phyloP scores from a whole-genome alignment of 768 basidiomycete species.

The Amanita rubescens region DNA sequence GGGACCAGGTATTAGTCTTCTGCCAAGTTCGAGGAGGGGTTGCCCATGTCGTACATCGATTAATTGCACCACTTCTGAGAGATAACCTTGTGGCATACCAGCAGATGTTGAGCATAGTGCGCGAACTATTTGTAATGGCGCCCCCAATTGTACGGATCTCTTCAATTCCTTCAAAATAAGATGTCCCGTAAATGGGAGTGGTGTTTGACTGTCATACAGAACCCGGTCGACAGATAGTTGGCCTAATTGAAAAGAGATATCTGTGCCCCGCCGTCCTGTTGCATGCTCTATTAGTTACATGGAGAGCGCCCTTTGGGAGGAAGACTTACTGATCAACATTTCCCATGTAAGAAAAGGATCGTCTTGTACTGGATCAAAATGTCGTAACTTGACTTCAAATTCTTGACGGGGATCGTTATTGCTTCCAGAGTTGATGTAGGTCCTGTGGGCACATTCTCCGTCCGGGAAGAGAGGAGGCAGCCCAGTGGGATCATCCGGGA shows the following conservation, averaged over 20 bases:
- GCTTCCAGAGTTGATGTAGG: background rate
- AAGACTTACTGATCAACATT: slow-evolving; percentile 2
- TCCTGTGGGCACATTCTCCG: background rate
- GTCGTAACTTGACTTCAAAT: slow-evolving; percentile 4
- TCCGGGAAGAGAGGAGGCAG: background rate
- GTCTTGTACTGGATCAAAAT: background rate
- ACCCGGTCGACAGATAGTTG: background rate
- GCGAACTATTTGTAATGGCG: background rate
- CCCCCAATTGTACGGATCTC: background rate
- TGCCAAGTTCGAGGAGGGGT: no score
- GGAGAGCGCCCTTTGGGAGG: background rate
- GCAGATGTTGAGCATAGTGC: background rate
- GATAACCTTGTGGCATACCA: no score
- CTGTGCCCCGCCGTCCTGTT: background rate
- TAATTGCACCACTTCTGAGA: no score
- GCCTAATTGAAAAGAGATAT: background rate
- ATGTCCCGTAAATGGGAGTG: background rate
- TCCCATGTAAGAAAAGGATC: slow-evolving; percentile 3
- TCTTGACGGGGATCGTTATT: background rate
- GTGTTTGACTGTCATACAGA: background rate
- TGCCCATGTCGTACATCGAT: no score
- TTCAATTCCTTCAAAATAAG: background rate
- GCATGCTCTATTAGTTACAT: background rate
- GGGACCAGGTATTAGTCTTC: background rate
- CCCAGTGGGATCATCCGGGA: slow-evolving; percentile 4